A percentile compares a stretch with the other conserved stretches of the same genome.
Evolutionary conservation across 345 rosid genomes (phyloP).

Genomic region (Syzygium grande): DNA sequence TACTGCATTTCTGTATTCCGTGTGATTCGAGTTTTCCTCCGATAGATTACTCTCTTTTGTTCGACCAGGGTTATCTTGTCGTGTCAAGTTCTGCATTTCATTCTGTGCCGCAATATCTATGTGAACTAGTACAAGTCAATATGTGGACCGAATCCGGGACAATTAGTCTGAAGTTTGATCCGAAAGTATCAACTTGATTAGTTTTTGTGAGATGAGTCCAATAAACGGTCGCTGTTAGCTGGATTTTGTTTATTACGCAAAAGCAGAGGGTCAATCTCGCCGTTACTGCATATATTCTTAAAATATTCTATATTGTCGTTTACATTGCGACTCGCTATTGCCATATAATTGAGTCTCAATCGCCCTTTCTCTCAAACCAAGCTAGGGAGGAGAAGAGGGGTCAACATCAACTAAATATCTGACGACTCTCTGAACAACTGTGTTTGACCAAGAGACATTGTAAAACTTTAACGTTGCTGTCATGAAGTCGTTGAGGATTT

Average conservation of each 20-base stretch:
- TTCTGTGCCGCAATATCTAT: not conserved
- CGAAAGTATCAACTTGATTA: not conserved
- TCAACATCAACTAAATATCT: not conserved
- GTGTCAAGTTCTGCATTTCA: not conserved
- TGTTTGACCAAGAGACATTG: too few species aligned
- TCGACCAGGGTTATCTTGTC: not conserved
- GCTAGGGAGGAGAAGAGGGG: not conserved
- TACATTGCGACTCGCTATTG: not conserved
- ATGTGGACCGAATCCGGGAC: not conserved
- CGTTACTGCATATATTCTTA: not conserved
- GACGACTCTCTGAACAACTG: too few species aligned
- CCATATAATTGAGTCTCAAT: not conserved
- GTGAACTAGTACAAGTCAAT: not conserved
- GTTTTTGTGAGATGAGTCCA: not conserved
- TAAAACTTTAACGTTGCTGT: too few species aligned
- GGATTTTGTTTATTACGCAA: not conserved
- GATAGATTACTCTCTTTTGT: not conserved
- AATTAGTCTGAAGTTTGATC: not conserved
- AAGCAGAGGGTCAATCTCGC: not conserved
- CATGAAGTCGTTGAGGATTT: too few species aligned
- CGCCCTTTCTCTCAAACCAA: not conserved
- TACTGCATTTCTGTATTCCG: not conserved
- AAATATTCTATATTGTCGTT: not conserved
- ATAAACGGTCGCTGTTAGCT: not conserved
- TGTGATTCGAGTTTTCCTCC: not conserved